These are phyloP conservation scores for Neonectria magnoliae DNA, from an alignment of 2,329 filamentous ascomycete genomes.

Conservation along the genomic window DNA sequence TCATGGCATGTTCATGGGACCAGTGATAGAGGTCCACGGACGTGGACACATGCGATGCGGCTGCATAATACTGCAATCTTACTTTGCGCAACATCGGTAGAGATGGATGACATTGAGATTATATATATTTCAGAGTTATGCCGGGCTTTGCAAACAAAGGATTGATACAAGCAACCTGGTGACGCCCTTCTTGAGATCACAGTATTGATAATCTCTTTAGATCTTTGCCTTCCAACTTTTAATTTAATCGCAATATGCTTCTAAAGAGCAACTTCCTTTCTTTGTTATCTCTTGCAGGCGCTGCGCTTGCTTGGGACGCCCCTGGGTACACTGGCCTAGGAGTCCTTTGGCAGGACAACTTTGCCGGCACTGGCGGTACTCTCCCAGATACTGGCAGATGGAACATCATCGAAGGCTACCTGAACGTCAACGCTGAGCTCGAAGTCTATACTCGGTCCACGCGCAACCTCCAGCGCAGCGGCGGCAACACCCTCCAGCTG, in stretches of 20 bases:
- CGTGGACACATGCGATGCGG: background rate
- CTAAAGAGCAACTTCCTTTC: background rate
- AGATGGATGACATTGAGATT: background rate
- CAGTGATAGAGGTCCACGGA: background rate
- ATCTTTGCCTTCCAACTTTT: background rate
- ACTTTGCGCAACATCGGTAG: background rate
- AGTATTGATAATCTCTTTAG: background rate
- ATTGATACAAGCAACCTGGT: background rate
- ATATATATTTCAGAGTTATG: background rate
- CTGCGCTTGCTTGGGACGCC: conserved; percentile 27
- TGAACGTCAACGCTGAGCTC: conserved; percentile 59
- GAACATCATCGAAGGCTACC: conserved; percentile 54
- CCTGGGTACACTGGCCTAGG: conserved; percentile 53
- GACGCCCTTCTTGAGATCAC: background rate
- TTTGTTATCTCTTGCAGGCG: background rate
- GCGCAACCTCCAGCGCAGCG: conserved; percentile 59
- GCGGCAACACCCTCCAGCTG: conserved; percentile 59
- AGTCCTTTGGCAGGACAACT: conserved; percentile 57
- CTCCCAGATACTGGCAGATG: conserved; percentile 52
- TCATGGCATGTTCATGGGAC: background rate
- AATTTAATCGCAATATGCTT: background rate
- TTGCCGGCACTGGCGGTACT: conserved; percentile 51
- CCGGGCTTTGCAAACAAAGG: background rate
- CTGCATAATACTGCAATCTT: background rate
- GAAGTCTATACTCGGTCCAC: conserved; percentile 56